Evolutionary conservation across 176 grass and related monocot genomes (phyloP).

Genomic region (Themeda triandra): DNA sequence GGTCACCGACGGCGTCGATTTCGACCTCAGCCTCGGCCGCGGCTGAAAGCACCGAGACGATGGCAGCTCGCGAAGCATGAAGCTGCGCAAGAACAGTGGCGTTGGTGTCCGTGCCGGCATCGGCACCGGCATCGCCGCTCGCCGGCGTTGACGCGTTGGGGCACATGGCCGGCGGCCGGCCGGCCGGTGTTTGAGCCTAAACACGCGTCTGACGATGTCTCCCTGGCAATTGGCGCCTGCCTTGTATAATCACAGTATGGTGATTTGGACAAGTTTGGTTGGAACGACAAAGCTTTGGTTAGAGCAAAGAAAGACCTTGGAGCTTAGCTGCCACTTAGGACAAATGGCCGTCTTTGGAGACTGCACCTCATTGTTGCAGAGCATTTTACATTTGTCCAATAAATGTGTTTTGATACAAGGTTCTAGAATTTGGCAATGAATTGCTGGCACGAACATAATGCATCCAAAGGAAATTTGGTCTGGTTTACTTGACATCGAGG

Average conservation of each 20-base stretch:
- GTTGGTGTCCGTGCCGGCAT: slow-evolving; percentile 7
- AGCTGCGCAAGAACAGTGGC: slow-evolving; percentile 25
- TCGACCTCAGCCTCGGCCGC: slow-evolving; percentile 23
- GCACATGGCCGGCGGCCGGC: slow-evolving; percentile 32
- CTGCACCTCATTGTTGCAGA: neutral
- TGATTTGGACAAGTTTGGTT: neutral
- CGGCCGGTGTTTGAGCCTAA: neutral
- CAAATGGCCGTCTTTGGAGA: slow-evolving; percentile 52
- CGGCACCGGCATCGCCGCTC: neutral
- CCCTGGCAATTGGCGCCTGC: neutral
- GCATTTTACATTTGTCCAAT: slow-evolving; percentile 12
- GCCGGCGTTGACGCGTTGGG: slow-evolving; percentile 13
- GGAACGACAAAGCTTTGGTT: neutral
- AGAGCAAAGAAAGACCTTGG: slow-evolving; percentile 19
- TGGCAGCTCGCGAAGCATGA: slow-evolving; percentile 27
- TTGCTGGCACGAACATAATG: neutral
- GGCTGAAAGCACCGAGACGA: slow-evolving; percentile 35
- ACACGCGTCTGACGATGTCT: neutral
- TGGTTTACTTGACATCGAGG: neutral
- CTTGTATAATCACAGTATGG: neutral
- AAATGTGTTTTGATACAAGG: neutral
- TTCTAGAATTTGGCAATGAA: neutral
- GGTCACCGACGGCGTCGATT: slow-evolving; percentile 26
- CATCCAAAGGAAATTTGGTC: neutral
- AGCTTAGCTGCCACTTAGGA: neutral